Evolutionary conservation across 2,329 filamentous ascomycete genomes (phyloP).

Genomic region (Emergomyces orientalis): DNA sequence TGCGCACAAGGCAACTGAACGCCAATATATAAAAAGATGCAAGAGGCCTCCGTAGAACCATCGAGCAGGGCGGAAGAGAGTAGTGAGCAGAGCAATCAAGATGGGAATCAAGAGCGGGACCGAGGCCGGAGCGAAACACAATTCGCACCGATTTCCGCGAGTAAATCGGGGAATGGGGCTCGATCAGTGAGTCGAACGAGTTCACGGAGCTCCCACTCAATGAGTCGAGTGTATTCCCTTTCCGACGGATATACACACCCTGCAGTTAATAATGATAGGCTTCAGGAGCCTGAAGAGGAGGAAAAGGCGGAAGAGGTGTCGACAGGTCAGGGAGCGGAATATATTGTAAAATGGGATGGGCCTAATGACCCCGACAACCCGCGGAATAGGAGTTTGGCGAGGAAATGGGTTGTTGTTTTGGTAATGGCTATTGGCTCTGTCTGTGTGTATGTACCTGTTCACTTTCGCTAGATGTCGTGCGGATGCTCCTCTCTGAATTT

Average conservation of each 20-base stretch:
- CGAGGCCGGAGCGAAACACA: not conserved
- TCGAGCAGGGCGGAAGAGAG: not conserved
- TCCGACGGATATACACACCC: slow-evolving; percentile 14
- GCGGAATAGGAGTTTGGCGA: slow-evolving; percentile 53
- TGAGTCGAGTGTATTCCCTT: slow-evolving; percentile 12
- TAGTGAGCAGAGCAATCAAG: not conserved
- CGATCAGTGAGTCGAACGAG: slow-evolving; percentile 4
- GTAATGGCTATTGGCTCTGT: slow-evolving; percentile 66
- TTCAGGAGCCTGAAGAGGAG: slow-evolving; percentile 17
- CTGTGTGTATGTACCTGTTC: slow-evolving; percentile 61
- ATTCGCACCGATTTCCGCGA: slow-evolving; percentile 7
- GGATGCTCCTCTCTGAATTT: not conserved
- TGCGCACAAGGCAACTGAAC: not conserved
- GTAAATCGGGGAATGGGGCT: not conserved
- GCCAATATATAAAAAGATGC: not conserved
- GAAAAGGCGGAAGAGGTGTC: slow-evolving; percentile 18
- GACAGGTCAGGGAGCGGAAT: slow-evolving; percentile 37
- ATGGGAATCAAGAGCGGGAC: not conserved
- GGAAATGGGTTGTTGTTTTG: slow-evolving; percentile 70
- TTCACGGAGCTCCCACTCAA: slow-evolving; percentile 6
- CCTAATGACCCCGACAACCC: slow-evolving; percentile 67
- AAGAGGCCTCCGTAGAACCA: not conserved
- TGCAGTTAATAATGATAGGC: slow-evolving; percentile 21
- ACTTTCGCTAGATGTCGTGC: not conserved
- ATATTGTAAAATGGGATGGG: slow-evolving; percentile 66